phyloP scores from a whole-genome alignment of 2,329 filamentous ascomycete species.

The Fonsecaea monophora region DNA sequence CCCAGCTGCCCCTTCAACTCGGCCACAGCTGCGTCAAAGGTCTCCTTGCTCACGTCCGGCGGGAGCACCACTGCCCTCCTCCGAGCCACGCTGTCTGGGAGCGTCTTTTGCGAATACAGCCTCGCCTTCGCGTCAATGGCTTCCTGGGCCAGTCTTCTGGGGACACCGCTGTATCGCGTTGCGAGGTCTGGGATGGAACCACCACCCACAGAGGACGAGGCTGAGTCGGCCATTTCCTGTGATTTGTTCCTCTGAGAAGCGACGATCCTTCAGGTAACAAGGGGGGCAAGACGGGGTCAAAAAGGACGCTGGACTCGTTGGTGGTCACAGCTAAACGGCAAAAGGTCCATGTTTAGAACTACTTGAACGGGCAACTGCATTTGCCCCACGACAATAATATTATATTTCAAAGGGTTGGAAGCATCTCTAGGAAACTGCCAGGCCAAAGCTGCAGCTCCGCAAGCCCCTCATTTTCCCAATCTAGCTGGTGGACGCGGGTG shows the following conservation, averaged over 20 bases:
- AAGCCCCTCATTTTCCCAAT: constrained; percentile 20
- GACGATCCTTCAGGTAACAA: background rate
- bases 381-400: constrained; percentile 12
- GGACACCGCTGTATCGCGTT: constrained; percentile 32
- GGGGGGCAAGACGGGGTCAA: background rate
- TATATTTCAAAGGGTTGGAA: background rate
- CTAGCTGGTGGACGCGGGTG: background rate
- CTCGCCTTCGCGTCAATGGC: constrained; percentile 35
- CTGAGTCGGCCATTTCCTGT: constrained; percentile 23
- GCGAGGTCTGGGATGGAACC: constrained; percentile 29
- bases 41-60: constrained; percentile 30
- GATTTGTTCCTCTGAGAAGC: constrained; percentile 3
- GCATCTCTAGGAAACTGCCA: background rate
- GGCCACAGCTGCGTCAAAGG: constrained; percentile 35
- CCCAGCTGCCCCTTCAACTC: constrained; percentile 35
- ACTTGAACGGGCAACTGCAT: constrained; percentile 7
- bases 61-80: constrained; percentile 29
- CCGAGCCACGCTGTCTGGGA: constrained; percentile 31
- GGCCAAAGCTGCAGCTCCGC: background rate
- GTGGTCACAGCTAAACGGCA: background rate
- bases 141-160: constrained; percentile 30
- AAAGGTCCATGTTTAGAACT: constrained; percentile 1
- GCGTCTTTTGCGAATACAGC: constrained; percentile 37
- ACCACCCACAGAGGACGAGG: constrained; percentile 7
- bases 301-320: background rate